Conservation (phyloP, 2,329 filamentous ascomycete species). For the Zopfia rhizophila region DNA sequence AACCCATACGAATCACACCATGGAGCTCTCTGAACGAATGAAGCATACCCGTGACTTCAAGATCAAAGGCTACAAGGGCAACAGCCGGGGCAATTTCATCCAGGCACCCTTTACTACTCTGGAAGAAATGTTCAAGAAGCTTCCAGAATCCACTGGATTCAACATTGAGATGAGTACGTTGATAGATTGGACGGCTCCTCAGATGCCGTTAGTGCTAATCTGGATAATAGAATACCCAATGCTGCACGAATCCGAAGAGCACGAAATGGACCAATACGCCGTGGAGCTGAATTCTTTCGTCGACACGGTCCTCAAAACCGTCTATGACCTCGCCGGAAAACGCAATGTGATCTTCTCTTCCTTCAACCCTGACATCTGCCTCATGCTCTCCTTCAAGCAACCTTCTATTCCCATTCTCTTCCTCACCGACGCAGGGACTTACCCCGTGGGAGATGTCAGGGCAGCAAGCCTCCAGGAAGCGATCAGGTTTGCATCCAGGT, state of each 20-base stretch:
- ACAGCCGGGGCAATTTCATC: slow-evolving; percentile 92
- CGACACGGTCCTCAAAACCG: slow-evolving; percentile 88
- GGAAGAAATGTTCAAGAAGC: slow-evolving; percentile 88
- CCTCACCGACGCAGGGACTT: slow-evolving; percentile 87
- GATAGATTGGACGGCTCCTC: neutral
- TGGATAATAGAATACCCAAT: slow-evolving; percentile 93
- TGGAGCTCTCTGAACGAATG: slow-evolving; percentile 83
- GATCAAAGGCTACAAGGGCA: slow-evolving; percentile 93
- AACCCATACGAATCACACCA: slow-evolving; percentile 53
- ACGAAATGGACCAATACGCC: slow-evolving; percentile 96
- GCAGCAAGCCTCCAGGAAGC: slow-evolving; percentile 94
- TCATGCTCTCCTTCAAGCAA: slow-evolving; percentile 95
- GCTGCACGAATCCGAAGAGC: slow-evolving; percentile 93
- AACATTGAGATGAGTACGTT: slow-evolving; percentile 90
- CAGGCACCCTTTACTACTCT: slow-evolving; percentile 95
- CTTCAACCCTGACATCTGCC: slow-evolving; percentile 97
- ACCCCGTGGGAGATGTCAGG: slow-evolving; percentile 84
- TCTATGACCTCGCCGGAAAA: slow-evolving; percentile 83
- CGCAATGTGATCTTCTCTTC: slow-evolving; percentile 97
- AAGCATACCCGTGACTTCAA: slow-evolving; percentile 97
- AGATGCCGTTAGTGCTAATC: slow-evolving; percentile 31
- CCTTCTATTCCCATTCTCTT: slow-evolving; percentile 96
- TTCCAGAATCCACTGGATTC: slow-evolving; percentile 87
- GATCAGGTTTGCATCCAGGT: slow-evolving; percentile 90
- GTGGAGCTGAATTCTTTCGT: slow-evolving; percentile 97